phyloP scores from a whole-genome alignment of 1,284 basidiomycete genomes.

The Tranzscheliella williamsii region DNA sequence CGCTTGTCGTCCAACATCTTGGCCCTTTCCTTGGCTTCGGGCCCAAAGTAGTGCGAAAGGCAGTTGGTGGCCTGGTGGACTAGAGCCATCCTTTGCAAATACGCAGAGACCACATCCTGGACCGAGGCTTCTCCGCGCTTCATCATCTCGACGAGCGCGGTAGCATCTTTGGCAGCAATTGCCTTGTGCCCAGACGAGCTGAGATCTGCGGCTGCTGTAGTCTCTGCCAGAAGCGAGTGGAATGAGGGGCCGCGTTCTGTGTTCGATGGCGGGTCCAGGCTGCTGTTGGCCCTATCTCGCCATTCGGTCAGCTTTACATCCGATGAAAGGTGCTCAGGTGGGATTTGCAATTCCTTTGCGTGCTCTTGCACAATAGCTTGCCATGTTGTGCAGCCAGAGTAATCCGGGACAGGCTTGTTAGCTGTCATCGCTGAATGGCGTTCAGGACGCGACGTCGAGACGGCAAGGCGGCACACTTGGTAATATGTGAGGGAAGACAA shows the following conservation, averaged over 20 bases:
- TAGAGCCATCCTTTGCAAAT: constrained; percentile 18
- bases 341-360: not conserved
- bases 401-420: no score
- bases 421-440: no score
- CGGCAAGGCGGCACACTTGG: no score
- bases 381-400: not conserved
- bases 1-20: constrained; percentile 20
- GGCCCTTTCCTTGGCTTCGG: constrained; percentile 14
- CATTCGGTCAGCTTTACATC: not conserved
- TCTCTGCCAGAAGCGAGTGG: constrained; percentile 2
- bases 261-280: not conserved
- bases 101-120: constrained; percentile 8
- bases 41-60: constrained; percentile 24
- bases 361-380: not conserved
- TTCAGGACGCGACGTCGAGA: no score
- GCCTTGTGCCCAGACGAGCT: constrained; percentile 4
- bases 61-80: constrained; percentile 43
- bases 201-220: constrained; percentile 7
- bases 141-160: constrained; percentile 12
- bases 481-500: no score
- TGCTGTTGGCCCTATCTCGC: not conserved
- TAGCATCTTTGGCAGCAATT: constrained; percentile 17
- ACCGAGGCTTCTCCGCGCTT: constrained; percentile 14
- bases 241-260: constrained; percentile 14
- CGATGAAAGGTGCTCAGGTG: not conserved